Evolutionary conservation across 2,329 filamentous ascomycete species (phyloP).

Genomic region (Sporothrix brasiliensis): DNA sequence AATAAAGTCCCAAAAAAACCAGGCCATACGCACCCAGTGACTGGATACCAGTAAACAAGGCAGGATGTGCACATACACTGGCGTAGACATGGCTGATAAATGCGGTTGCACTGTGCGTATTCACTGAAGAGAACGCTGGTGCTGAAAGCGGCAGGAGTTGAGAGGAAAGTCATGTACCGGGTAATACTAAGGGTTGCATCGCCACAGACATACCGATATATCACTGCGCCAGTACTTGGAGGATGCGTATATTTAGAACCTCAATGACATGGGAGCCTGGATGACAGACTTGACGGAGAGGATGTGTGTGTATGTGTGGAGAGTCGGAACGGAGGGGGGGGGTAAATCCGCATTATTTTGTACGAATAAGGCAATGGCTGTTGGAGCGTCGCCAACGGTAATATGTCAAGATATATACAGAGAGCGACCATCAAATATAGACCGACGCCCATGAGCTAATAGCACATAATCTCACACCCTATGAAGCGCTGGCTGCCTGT

Average conservation of each 20-base stretch:
- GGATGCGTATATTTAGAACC: not conserved
- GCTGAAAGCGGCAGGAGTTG: not conserved
- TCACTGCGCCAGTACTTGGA: not conserved
- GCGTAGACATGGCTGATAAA: not conserved
- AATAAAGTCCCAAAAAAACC: not conserved
- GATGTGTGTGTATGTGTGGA: no score
- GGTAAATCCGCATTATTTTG: not conserved
- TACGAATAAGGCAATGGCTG: not conserved
- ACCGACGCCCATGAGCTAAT: not conserved
- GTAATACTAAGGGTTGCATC: constrained; percentile 9
- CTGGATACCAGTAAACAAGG: not conserved
- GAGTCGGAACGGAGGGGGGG: no score
- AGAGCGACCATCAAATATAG: not conserved
- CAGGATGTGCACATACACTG: not conserved
- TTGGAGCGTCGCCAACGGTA: not conserved
- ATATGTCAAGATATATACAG: not conserved
- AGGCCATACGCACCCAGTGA: not conserved
- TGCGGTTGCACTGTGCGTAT: no score
- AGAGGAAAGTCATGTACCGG: constrained; percentile 12
- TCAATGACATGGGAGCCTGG: not conserved
- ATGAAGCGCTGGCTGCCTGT: not conserved
- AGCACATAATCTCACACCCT: not conserved
- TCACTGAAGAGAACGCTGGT: not conserved
- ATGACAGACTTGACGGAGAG: not conserved
- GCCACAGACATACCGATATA: not conserved